These are phyloP conservation scores for Pseudomicrostroma phylloplanum DNA, from an alignment of 1,284 basidiomycete species.

Conservation along the genomic window DNA sequence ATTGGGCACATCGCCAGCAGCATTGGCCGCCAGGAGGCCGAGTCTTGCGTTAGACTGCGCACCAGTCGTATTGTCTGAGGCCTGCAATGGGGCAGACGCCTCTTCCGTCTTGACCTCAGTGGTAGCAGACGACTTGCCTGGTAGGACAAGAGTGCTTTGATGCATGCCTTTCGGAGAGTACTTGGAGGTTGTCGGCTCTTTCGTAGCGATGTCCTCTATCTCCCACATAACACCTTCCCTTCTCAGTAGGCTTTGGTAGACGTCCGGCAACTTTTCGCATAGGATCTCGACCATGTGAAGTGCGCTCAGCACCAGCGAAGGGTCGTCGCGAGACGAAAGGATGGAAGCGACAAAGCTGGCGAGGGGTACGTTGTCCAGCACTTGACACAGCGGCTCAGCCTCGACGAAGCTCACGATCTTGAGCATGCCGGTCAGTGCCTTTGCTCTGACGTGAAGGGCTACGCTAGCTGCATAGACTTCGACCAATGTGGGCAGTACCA, in stretches of 20 bases:
- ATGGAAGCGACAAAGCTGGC: constrained; percentile 45
- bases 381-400: constrained; percentile 26
- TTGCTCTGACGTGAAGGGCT: constrained; percentile 30
- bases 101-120: constrained; percentile 7
- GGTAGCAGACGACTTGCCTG: not conserved
- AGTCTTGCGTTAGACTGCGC: not conserved
- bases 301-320: constrained; percentile 29
- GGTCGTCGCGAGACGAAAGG: constrained; percentile 38
- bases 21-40: not conserved
- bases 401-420: constrained; percentile 44
- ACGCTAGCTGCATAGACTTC: constrained; percentile 47
- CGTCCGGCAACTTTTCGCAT: constrained; percentile 32
- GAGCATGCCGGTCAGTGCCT: constrained; percentile 42
- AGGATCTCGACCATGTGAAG: constrained; percentile 50
- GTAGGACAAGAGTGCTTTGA: not conserved
- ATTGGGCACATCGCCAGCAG: constrained; percentile 4
- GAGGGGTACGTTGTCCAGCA: constrained; percentile 41
- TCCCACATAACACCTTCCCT: constrained; percentile 48
- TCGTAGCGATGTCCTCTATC: constrained; percentile 39
- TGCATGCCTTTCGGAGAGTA: not conserved
- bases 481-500: constrained; percentile 44
- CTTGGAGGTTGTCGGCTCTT: constrained; percentile 14
- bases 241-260: constrained; percentile 36
- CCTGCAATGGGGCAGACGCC: not conserved
- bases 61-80: constrained; percentile 5